Conservation (phyloP, 768 basidiomycete genomes). For the Termitomyces sp. region DNA sequence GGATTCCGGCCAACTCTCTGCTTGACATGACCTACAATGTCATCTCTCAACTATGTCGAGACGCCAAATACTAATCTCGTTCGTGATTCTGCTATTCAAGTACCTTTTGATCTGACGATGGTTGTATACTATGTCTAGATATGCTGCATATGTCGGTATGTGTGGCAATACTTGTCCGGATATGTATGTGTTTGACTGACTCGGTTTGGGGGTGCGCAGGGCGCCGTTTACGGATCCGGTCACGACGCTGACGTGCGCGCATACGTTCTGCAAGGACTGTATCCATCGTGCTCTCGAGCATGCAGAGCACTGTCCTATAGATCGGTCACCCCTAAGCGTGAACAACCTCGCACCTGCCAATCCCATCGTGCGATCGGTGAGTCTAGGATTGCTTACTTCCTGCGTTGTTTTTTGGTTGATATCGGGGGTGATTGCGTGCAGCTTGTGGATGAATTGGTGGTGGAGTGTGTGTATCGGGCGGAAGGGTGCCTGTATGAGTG, state of each 20-base stretch:
- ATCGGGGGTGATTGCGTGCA: constrained; percentile 28
- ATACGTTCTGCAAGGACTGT: constrained; percentile 87
- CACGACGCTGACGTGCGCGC: constrained; percentile 71
- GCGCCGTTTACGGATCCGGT: constrained; percentile 75
- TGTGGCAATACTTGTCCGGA: not conserved
- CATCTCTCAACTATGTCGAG: constrained; percentile 56
- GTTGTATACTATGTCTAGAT: constrained; percentile 30
- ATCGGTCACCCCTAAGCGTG: constrained; percentile 62
- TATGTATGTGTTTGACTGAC: too few relatives aligned
- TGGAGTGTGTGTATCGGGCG: constrained; percentile 61
- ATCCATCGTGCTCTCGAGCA: constrained; percentile 67
- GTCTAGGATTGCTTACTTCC: constrained; percentile 25
- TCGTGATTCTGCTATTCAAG: constrained; percentile 17
- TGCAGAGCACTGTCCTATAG: constrained; percentile 78
- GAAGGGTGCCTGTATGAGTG: constrained; percentile 61
- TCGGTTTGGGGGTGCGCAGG: constrained; percentile 25
- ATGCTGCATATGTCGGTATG: constrained; percentile 76
- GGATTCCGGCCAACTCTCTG: too few relatives aligned
- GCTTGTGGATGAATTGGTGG: constrained; percentile 81
- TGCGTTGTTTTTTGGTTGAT: not conserved
- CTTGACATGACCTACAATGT: constrained; percentile 20
- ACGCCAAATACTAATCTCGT: constrained; percentile 67
- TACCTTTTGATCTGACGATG: not conserved
- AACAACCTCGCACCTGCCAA: constrained; percentile 65
- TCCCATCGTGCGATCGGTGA: constrained; percentile 71